phyloP scores from a whole-genome alignment of 1,139 yeast species.

The Taphrina flavorubra region DNA sequence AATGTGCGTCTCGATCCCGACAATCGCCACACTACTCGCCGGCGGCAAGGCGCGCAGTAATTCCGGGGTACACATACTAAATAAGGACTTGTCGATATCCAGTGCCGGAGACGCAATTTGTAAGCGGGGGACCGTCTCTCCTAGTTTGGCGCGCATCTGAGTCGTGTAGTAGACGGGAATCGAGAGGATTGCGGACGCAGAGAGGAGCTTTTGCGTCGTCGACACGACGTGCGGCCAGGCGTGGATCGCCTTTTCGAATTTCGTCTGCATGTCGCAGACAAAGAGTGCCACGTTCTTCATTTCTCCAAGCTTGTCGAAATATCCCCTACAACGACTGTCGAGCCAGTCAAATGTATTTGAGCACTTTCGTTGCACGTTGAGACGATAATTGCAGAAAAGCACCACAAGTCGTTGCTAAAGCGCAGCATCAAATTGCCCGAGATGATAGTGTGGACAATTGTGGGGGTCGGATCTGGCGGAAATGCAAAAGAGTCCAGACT shows the following conservation, averaged over 20 bases:
- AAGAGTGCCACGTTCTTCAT: constrained; percentile 24
- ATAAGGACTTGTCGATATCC: constrained; percentile 49
- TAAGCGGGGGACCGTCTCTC: constrained; percentile 48
- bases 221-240: constrained; percentile 31
- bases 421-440: neutral
- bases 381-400: neutral
- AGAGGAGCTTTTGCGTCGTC: constrained; percentile 45
- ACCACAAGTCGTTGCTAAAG: too few species aligned
- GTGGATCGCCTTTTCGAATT: constrained; percentile 38
- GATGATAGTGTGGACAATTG: neutral
- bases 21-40: constrained; percentile 48
- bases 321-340: too few species aligned
- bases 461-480: neutral
- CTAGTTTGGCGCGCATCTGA: constrained; percentile 48
- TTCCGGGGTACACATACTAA: constrained; percentile 49
- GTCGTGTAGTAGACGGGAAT: constrained; percentile 50
- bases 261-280: constrained; percentile 39
- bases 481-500: neutral
- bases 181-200: constrained; percentile 47
- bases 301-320: too few species aligned
- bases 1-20: constrained; percentile 50
- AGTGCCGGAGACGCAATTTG: constrained; percentile 45
- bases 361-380: neutral
- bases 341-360: too few species aligned
- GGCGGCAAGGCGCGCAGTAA: constrained; percentile 45